Base-by-base conservation (phyloP, 306 rosid genomes). In the Malus orientalis region DNA sequence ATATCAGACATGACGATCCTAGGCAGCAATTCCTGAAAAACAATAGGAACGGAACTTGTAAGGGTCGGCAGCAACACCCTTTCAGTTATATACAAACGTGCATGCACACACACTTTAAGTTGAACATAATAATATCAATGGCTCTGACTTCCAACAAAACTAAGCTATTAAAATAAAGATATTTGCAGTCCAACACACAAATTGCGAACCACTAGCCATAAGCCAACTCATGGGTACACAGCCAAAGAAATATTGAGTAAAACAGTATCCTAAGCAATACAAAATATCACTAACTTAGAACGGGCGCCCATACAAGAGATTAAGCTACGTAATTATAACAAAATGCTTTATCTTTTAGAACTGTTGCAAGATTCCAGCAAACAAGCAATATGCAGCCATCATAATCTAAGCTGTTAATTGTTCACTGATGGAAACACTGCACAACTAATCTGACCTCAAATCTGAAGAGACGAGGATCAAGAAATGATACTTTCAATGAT, bases 21-120 rank as follows among this genome's bases (percentile, higher is more conserved):
- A 89, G 53, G 94, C 82, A 76, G 89, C 84, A 71, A 90, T 84
- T 84, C 96, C 98, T 93, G 90, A 78, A 66, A 86, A 45, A 83
- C 82, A 79, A 63, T 68, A 9, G 32, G 47, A 78, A 27, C 4
- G 7, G 55, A 77, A 73, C 45, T 84, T 75, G 64, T 83, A 60
- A 74, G 85, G 68, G 62, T 40, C 5, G 55, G 30, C 45, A 74
- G 58, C 19, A 27, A 42, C 38, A 59, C n/a, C 22, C 0, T 61
- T 73, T 38, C 55, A 59, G 32, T 71, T n/a, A 33, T 59, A 25
- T 20, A 55, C 27, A 11, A 1, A 11, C 8, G 12, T 10, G 8
- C 18, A 25, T 18, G 4, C 33, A 57, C 22, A 4, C 27, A 57
- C 18, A 25, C 6, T 1, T 7, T 38, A 36, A 36, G 45, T 40